These are phyloP conservation scores for Quercus berberidifolia DNA, from an alignment of 306 rosid genomes.

Conservation along the genomic window DNA sequence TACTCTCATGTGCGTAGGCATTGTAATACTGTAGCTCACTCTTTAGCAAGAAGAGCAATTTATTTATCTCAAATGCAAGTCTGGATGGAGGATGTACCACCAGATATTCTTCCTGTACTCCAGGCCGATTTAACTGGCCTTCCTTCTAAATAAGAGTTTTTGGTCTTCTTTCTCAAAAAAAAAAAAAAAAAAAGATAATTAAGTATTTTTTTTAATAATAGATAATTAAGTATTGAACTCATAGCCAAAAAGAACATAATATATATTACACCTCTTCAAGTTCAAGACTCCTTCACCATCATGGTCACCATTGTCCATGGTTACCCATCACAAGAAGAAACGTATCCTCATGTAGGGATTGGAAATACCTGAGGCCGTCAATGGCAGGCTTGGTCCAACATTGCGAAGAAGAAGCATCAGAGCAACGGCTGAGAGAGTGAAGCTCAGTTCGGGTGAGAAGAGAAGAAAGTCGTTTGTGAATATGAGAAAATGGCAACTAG, in stretches of 20 bases:
- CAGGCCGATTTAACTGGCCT: too few species aligned
- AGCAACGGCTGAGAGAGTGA: slow-evolving; percentile 63
- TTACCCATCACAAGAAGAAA: slow-evolving; percentile 94
- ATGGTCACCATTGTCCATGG: slow-evolving; percentile 75
- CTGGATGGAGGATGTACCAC: too few species aligned
- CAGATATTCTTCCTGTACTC: too few species aligned
- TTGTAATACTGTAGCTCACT: too few species aligned
- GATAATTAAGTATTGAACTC: too few species aligned
- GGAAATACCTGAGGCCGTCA: slow-evolving; percentile 53
- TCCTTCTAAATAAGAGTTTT: too few species aligned
- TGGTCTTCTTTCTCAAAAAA: too few species aligned
- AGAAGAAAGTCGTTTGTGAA: slow-evolving; percentile 67
- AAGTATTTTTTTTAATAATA: too few species aligned
- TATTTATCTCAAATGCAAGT: too few species aligned
- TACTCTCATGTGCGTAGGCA: too few species aligned
- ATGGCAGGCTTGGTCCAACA: slow-evolving; percentile 77
- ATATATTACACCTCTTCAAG: slow-evolving; percentile 72
- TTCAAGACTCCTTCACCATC: slow-evolving; percentile 88
- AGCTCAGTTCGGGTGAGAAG: slow-evolving; percentile 88
- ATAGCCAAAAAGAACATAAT: background rate
- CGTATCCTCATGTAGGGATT: slow-evolving; percentile 58
- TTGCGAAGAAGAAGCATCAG: slow-evolving; percentile 41
- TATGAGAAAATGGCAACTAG: slow-evolving; percentile 47
- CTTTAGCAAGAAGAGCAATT: too few species aligned
- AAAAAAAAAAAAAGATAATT: too few species aligned